phyloP scores from a whole-genome alignment of 441 rosid genomes.

The Codiaeum variegatum region DNA sequence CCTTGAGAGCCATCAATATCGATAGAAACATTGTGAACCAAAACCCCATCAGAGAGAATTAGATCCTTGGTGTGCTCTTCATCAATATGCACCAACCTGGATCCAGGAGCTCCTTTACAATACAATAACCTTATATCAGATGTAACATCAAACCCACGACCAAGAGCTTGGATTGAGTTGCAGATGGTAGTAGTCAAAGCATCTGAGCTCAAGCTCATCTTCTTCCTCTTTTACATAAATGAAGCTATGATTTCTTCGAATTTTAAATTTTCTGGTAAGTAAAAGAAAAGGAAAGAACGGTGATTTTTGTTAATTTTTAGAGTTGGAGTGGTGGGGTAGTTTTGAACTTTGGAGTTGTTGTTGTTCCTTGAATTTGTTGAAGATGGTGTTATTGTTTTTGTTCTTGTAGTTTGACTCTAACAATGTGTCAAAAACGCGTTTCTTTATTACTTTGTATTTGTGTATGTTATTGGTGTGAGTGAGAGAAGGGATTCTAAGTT shows the following conservation, averaged over 20 bases:
- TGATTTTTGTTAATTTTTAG: not conserved
- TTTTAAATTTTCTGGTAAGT: not conserved
- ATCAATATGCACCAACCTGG: conserved; percentile 70
- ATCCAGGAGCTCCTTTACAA: conserved; percentile 93
- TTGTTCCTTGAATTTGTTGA: not conserved
- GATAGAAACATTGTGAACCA: conserved; percentile 55
- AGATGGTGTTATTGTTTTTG: conserved; percentile 14
- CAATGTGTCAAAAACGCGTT: conserved; percentile 41
- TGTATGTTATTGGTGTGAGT: not conserved
- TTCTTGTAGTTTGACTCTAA: conserved; percentile 38
- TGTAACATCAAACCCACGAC: conserved; percentile 95
- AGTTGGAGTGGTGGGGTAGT: not conserved
- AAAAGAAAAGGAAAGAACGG: not conserved
- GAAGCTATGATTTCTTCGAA: not conserved
- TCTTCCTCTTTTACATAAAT: conserved; percentile 13
- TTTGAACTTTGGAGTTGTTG: conserved; percentile 17
- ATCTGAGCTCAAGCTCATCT: conserved; percentile 47
- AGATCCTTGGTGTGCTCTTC: conserved; percentile 64
- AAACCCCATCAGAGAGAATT: conserved; percentile 42
- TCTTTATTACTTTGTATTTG: not conserved
- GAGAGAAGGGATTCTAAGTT: conserved; percentile 16
- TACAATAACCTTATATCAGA: conserved; percentile 93
- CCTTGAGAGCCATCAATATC: conserved; percentile 63
- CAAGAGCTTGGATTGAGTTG: conserved; percentile 90
- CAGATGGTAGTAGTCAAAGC: conserved; percentile 68